phyloP scores from a whole-genome alignment of 805 yeast genomes.

The Lipomyces mesembrius region DNA sequence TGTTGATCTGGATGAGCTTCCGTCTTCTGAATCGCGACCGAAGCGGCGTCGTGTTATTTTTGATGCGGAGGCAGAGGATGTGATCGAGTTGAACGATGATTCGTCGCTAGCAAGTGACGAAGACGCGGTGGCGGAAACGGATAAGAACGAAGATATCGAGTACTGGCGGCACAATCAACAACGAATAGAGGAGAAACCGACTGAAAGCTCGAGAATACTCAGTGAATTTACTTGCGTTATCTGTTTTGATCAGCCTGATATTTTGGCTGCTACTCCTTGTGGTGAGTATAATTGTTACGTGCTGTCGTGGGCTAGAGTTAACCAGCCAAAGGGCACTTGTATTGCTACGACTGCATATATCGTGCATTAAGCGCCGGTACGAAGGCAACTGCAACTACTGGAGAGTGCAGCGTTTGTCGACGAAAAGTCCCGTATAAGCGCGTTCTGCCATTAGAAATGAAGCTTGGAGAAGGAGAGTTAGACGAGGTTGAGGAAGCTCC shows the following conservation, averaged over 20 bases:
- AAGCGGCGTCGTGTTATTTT: constrained; percentile 5
- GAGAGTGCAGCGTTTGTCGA: constrained; percentile 48
- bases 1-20: constrained; percentile 13
- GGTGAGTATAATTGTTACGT: constrained; percentile 35
- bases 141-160: constrained; percentile 10
- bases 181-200: constrained; percentile 20
- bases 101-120: constrained; percentile 13
- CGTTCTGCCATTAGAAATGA: constrained; percentile 42
- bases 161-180: background rate
- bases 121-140: constrained; percentile 11
- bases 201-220: constrained; percentile 26
- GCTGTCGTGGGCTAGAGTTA: background rate
- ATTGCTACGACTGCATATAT: constrained; percentile 47
- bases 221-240: constrained; percentile 44
- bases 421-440: constrained; percentile 41
- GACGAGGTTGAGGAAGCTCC: constrained; percentile 13
- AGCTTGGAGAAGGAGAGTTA: constrained; percentile 25
- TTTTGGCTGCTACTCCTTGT: constrained; percentile 45
- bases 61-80: constrained; percentile 6
- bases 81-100: constrained; percentile 19
- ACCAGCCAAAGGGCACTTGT: constrained; percentile 41
- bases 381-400: constrained; percentile 39
- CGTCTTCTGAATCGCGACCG: background rate
- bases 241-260: constrained; percentile 46
- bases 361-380: constrained; percentile 43